Conservation (phyloP, 163 green algal species). For the Picocystis sp. region DNA sequence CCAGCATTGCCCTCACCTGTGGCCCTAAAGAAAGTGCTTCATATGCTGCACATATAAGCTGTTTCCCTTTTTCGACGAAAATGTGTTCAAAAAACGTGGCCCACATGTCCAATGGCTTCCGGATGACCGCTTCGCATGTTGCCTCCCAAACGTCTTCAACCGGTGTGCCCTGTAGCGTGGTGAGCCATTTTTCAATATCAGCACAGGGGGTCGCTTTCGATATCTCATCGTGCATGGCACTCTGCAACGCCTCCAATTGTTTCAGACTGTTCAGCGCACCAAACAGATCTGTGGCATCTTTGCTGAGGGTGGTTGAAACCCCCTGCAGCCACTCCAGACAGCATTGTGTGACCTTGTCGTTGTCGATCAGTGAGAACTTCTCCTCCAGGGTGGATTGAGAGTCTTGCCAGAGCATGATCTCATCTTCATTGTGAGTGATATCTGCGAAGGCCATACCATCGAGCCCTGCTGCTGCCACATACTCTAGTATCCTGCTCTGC, state of each 20-base stretch:
- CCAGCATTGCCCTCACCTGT: slow-evolving; percentile 6
- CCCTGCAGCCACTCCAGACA: too few species aligned
- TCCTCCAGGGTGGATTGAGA: too few species aligned
- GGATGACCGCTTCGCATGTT: slow-evolving; percentile 51
- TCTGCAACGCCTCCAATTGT: background rate
- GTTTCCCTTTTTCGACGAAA: slow-evolving; percentile 39
- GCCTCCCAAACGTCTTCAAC: slow-evolving; percentile 10
- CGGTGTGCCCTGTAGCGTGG: background rate
- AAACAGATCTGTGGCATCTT: too few species aligned
- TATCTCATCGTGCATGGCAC: background rate
- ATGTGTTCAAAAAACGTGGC: slow-evolving; percentile 50
- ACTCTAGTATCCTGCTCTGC: too few species aligned
- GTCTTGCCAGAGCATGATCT: too few species aligned
- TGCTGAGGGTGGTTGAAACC: too few species aligned
- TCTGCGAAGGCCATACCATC: too few species aligned
- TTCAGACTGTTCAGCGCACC: too few species aligned
- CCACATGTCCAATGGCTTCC: slow-evolving; percentile 36
- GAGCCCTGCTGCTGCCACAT: too few species aligned
- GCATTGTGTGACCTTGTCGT: too few species aligned
- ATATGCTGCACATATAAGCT: slow-evolving; percentile 23
- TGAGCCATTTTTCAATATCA: background rate
- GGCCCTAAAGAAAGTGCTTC: slow-evolving; percentile 8
- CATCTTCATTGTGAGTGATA: too few species aligned
- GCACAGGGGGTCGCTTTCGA: background rate
- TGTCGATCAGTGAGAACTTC: too few species aligned